These are phyloP conservation scores for Aspergillus fischeri DNA, from an alignment of 2,329 filamentous ascomycete species.

Conservation along the genomic window DNA sequence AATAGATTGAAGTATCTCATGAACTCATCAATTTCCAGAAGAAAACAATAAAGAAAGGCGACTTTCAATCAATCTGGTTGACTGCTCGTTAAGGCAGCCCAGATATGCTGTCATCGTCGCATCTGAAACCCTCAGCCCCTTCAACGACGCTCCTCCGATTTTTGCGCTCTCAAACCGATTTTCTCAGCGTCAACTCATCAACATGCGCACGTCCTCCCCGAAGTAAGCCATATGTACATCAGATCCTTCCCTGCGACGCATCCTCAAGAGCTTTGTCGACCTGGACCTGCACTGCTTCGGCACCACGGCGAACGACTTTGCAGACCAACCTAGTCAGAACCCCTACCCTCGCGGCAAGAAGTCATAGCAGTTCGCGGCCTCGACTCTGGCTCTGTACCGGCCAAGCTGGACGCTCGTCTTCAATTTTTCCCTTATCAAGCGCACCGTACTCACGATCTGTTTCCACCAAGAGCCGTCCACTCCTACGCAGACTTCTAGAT, in stretches of 20 bases:
- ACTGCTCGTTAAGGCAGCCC: slow-evolving; percentile 8
- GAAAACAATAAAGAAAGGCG: background rate
- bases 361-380: slow-evolving; percentile 8
- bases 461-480: slow-evolving; percentile 30
- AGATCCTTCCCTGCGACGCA: slow-evolving; percentile 10
- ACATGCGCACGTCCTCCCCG: slow-evolving; percentile 17
- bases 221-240: slow-evolving; percentile 9
- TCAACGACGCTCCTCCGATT: slow-evolving; percentile 64
- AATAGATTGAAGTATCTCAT: background rate
- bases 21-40: background rate
- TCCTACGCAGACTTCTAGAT: slow-evolving; percentile 36
- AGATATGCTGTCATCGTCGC: slow-evolving; percentile 37
- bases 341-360: slow-evolving; percentile 8
- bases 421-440: slow-evolving; percentile 7
- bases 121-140: slow-evolving; percentile 41
- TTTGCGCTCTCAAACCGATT: slow-evolving; percentile 66
- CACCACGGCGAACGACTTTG: slow-evolving; percentile 20
- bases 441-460: slow-evolving; percentile 21
- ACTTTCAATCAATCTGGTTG: slow-evolving; percentile 5
- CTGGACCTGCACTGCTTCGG: slow-evolving; percentile 18
- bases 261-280: slow-evolving; percentile 17
- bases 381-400: slow-evolving; percentile 6
- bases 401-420: slow-evolving; percentile 1
- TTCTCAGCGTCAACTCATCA: slow-evolving; percentile 44
- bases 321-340: slow-evolving; percentile 30